phyloP scores from a whole-genome alignment of 2,329 filamentous ascomycete genomes.

The Penicillium sp. region DNA sequence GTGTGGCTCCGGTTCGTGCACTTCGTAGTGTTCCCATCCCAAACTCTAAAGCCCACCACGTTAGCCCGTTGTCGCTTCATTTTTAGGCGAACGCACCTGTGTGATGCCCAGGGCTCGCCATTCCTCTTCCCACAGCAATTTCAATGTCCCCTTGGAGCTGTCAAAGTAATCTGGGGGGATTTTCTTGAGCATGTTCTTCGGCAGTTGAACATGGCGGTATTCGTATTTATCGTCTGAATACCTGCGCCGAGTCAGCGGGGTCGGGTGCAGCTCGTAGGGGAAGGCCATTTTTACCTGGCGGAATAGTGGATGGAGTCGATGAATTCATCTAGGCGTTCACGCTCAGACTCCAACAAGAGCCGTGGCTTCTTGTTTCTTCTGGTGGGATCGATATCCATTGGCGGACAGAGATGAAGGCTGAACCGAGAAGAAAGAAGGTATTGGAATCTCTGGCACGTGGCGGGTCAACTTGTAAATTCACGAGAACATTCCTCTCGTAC shows the following conservation, averaged over 20 bases:
- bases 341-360: constrained; percentile 74
- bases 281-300: constrained; percentile 62
- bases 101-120: constrained; percentile 97
- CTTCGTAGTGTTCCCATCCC: constrained; percentile 99
- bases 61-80: constrained; percentile 9
- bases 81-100: constrained; percentile 59
- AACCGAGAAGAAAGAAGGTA: not conserved
- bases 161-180: constrained; percentile 97
- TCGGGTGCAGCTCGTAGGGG: constrained; percentile 4
- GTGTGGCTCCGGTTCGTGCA: constrained; percentile 97
- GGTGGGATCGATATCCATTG: constrained; percentile 66
- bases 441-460: constrained; percentile 6
- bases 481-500: too few relatives aligned
- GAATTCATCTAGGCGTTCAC: constrained; percentile 81
- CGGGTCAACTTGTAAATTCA: constrained; percentile 2
- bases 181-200: constrained; percentile 95
- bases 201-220: constrained; percentile 95
- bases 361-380: constrained; percentile 86
- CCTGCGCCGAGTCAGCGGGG: constrained; percentile 50
- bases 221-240: constrained; percentile 92
- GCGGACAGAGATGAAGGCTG: constrained; percentile 10
- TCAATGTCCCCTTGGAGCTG: constrained; percentile 81
- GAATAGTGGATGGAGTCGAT: constrained; percentile 96
- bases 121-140: constrained; percentile 96
- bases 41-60: constrained; percentile 64